These are phyloP conservation scores for Vitis labrusca DNA, from an alignment of 164 flowering plant species.

Conservation along the genomic window DNA sequence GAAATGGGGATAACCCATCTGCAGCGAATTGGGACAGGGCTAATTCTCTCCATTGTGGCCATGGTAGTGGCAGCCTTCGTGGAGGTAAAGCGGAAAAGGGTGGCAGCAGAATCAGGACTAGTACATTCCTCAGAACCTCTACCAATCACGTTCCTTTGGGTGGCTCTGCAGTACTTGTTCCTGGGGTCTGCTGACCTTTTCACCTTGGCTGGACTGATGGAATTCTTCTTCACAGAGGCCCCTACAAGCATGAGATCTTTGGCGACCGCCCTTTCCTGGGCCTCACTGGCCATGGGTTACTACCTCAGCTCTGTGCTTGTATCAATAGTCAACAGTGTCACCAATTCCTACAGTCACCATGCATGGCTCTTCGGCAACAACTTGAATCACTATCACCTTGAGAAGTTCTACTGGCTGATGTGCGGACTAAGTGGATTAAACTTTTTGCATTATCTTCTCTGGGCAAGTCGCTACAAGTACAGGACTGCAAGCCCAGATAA, in stretches of 20 bases:
- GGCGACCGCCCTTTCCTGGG: conserved; percentile 84
- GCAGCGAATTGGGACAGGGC: conserved; percentile 78
- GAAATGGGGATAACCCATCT: conserved; percentile 82
- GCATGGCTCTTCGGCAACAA: conserved; percentile 73
- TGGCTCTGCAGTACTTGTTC: conserved; percentile 77
- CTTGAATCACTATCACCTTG: conserved; percentile 75
- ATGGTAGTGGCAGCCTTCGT: conserved; percentile 89
- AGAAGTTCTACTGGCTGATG: conserved; percentile 80
- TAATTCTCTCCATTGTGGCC: conserved; percentile 68
- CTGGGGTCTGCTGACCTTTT: conserved; percentile 89
- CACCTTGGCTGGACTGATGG: conserved; percentile 81
- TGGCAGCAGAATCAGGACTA: conserved; percentile 38
- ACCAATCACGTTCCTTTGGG: conserved; percentile 80
- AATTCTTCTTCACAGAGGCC: conserved; percentile 91
- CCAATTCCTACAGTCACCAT: conserved; percentile 25
- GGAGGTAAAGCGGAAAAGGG: conserved; percentile 63
- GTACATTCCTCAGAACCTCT: conserved; percentile 45
- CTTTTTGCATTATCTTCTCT: conserved; percentile 64
- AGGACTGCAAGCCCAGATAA: conserved; percentile 21
- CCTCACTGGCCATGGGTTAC: conserved; percentile 83
- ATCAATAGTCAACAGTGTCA: conserved; percentile 53
- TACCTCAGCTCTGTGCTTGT: conserved; percentile 81
- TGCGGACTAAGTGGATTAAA: conserved; percentile 66
- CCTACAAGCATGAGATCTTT: conserved; percentile 79
- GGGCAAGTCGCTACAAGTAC: conserved; percentile 71